These are phyloP conservation scores for Lanmaoa pseudosensibilis DNA, from an alignment of 768 basidiomycete species.

Conservation along the genomic window DNA sequence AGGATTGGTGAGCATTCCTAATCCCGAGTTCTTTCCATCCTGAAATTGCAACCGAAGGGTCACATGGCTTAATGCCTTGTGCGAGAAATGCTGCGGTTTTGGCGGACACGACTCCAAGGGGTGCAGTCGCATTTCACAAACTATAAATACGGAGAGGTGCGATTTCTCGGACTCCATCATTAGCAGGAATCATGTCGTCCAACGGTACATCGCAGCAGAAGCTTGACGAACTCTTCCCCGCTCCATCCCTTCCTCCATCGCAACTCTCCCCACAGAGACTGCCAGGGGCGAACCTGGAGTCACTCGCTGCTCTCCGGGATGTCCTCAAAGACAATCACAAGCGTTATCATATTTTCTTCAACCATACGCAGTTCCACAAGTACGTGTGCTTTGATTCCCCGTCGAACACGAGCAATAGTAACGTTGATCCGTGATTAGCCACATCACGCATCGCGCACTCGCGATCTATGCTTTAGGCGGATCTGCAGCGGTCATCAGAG, in stretches of 20 bases:
- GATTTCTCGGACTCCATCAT: background rate
- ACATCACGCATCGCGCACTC: constrained; percentile 31
- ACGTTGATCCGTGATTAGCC: constrained; percentile 12
- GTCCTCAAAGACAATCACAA: constrained; percentile 50
- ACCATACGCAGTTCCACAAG: constrained; percentile 52
- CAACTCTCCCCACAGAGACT: constrained; percentile 27
- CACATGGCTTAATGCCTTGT: background rate
- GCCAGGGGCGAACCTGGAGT: constrained; percentile 25
- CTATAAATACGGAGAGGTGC: constrained; percentile 1
- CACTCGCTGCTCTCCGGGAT: constrained; percentile 25
- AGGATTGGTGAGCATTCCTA: constrained; percentile 6
- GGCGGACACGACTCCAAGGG: background rate
- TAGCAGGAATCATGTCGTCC: constrained; percentile 11
- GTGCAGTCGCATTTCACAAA: background rate
- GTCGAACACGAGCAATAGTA: no score
- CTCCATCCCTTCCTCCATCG: constrained; percentile 27
- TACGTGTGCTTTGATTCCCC: constrained; percentile 22
- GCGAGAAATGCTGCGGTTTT: background rate
- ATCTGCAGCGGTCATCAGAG: constrained; percentile 21
- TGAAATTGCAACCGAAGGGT: no score
- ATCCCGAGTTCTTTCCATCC: no score
- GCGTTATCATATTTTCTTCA: constrained; percentile 50
- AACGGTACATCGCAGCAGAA: background rate
- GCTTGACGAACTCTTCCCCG: constrained; percentile 26
- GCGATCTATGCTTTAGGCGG: constrained; percentile 31